Evolutionary conservation across 2,329 filamentous ascomycete genomes (phyloP), one percentile per base, ranked within the genome.

Genomic region (Fusarium sp.): DNA sequence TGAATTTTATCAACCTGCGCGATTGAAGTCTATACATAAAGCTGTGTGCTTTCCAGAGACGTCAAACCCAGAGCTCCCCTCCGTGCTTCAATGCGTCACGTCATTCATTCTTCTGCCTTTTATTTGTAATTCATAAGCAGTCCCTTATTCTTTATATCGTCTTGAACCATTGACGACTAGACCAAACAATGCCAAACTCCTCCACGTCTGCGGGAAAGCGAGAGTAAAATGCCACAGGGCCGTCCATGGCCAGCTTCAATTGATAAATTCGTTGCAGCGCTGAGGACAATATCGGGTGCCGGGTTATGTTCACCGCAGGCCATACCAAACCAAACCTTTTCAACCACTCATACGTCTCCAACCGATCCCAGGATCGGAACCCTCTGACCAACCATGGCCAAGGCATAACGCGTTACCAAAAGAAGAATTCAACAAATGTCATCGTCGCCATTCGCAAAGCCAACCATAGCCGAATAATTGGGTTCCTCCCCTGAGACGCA

Each of bases 401-500:
- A 69, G 67, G 63, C 66, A 75, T 72, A 74, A 70, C 64, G 70
- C 69, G 60, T 63, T 70, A 70, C 62, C 60, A 74, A 75, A 73
- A 63, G 72, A 73, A 71, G 67, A 72, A 63, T 64, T 60, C 62
- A 74, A 72, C 69, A 73, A 59, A 60, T 59, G 63, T 73, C 66
- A 64, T 73, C 74, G 70, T 65, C 68, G 68, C 66, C 72, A 63
- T 75, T 66, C 66, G 67, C 73, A 69, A 69, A 69, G 69, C 73
- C 76, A 70, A 72, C 71, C 66, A 75, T 71, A 71, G 73, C 74
- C 72, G 67, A 58, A 71, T 74, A 63, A 66, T 72, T 70, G 74
- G 72, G 72, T 66, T 72, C 70, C 56, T 69, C 69, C 78, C 73
- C 73, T 70, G 69, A 76, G 77, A 79, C 73, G 76, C 69, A 72